Conservation (phyloP, 2,329 filamentous ascomycete genomes). For the Chrysoporthe austroafricana region DNA sequence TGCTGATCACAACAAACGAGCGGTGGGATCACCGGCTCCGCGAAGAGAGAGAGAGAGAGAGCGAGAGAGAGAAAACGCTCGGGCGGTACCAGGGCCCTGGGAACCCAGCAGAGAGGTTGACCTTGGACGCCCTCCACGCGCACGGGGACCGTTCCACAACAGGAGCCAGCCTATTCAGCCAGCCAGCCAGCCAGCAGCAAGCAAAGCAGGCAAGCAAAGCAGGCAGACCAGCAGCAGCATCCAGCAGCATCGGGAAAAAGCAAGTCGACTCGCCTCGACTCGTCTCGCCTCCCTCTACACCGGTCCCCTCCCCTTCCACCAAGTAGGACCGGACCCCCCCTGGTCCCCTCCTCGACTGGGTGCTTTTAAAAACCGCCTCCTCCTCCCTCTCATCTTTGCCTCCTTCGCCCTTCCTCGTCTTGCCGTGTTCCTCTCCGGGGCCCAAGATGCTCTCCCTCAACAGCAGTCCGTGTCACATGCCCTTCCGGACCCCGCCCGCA, state of each 20-base stretch:
- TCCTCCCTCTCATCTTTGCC: neutral
- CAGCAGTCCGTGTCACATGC: slow-evolving; percentile 22
- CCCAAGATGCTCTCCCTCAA: slow-evolving; percentile 25
- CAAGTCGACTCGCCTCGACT: neutral
- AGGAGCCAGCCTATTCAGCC: neutral
- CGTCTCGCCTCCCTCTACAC: neutral
- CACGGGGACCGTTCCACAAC: neutral
- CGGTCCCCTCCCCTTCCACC: neutral
- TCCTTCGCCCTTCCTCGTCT: slow-evolving; percentile 1
- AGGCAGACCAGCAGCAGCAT: too few species aligned
- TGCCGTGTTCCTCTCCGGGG: neutral
- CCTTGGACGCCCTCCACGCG: too few species aligned
- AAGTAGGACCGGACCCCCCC: neutral
- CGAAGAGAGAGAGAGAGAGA: neutral
- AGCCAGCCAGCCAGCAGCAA: neutral
- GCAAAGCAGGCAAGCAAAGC: too few species aligned
- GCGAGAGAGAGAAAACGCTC: neutral
- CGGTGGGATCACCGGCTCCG: slow-evolving; percentile 1
- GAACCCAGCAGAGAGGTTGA: too few species aligned
- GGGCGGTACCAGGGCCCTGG: too few species aligned
- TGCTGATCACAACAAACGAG: neutral
- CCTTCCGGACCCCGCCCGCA: slow-evolving; percentile 16
- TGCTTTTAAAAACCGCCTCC: neutral
- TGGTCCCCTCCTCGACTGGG: neutral
- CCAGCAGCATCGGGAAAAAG: slow-evolving; percentile 1